Evolutionary conservation across 2,329 filamentous ascomycete genomes (phyloP).

Genomic region (Immersiporthe knoxdaviesiana): DNA sequence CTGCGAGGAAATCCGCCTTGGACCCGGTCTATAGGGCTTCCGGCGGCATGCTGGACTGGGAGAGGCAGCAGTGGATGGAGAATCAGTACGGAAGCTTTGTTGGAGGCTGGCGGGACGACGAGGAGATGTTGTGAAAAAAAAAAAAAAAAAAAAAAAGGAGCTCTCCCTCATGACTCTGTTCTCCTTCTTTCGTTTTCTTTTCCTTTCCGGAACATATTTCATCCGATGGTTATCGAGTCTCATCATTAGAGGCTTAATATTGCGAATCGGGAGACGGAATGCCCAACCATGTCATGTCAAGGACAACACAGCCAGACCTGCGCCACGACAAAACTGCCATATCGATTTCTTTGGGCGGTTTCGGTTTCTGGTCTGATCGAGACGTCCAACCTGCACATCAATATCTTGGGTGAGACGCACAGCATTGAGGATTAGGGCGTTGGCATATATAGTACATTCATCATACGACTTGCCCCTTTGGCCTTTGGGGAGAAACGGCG

Average conservation of each 20-base stretch:
- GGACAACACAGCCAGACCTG: neutral
- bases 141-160: too few relatives aligned
- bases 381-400: neutral
- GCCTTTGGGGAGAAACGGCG: neutral
- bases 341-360: neutral
- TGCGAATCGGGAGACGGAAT: neutral
- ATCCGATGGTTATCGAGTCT: neutral
- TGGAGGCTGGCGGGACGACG: constrained; percentile 27
- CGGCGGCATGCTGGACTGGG: constrained; percentile 43
- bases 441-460: neutral
- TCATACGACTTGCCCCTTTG: neutral
- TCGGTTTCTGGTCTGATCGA: neutral
- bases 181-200: neutral
- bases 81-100: constrained; percentile 67
- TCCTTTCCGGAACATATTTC: too few relatives aligned
- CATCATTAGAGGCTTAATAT: neutral
- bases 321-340: neutral
- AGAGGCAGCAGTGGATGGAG: constrained; percentile 63
- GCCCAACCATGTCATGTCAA: neutral
- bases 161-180: neutral
- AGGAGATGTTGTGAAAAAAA: constrained; percentile 26
- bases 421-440: neutral
- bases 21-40: constrained; percentile 69
- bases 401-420: neutral
- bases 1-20: constrained; percentile 51